phyloP scores from a whole-genome alignment of 441 rosid genomes.

The Metrosideros polymorpha region DNA sequence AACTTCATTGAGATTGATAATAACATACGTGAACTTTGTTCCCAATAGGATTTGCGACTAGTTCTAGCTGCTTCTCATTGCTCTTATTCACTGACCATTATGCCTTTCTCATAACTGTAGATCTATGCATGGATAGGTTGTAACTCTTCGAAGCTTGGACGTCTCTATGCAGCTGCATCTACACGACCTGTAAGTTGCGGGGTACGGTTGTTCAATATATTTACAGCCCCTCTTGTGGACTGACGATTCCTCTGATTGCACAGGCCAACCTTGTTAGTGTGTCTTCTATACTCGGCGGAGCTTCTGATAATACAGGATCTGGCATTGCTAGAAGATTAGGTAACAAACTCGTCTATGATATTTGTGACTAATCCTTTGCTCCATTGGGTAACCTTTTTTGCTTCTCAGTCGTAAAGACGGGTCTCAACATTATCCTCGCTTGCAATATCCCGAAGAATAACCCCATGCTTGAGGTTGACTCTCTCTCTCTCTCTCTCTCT shows the following conservation, averaged over 20 bases:
- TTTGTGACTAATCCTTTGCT: neutral
- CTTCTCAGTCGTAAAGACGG: constrained; percentile 70
- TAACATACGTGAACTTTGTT: neutral
- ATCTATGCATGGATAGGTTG: constrained; percentile 83
- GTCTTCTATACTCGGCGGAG: constrained; percentile 66
- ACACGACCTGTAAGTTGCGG: constrained; percentile 51
- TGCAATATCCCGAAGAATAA: constrained; percentile 81
- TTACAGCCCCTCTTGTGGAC: neutral
- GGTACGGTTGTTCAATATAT: neutral
- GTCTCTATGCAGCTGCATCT: constrained; percentile 71
- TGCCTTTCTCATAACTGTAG: constrained; percentile 19
- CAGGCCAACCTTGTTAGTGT: constrained; percentile 68
- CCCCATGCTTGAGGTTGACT: constrained; percentile 67
- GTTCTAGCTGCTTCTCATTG: neutral
- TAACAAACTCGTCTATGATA: neutral
- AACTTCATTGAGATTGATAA: neutral
- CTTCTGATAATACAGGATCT: constrained; percentile 78
- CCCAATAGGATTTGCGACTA: neutral
- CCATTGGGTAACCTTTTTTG: neutral
- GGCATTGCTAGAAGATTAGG: constrained; percentile 88
- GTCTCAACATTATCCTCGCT: constrained; percentile 63
- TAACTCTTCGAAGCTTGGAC: constrained; percentile 68
- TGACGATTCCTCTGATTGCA: neutral
- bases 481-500: neutral
- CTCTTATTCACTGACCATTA: neutral